These are phyloP conservation scores for Ceratobasidium sp. DNA, from an alignment of 1,284 basidiomycete species.

Conservation along the genomic window DNA sequence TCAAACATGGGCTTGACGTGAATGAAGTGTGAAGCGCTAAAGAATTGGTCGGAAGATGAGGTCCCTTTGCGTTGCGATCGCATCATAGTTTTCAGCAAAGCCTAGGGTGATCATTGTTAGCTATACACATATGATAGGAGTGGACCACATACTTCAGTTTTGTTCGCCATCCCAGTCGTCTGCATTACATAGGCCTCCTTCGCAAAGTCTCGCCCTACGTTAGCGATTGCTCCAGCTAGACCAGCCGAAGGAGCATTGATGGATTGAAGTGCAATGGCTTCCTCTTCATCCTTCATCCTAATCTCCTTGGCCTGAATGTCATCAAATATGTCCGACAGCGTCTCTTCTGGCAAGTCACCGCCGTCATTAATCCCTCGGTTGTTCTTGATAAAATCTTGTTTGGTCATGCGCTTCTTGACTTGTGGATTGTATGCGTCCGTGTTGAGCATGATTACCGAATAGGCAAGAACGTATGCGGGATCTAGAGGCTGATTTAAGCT, in stretches of 20 bases:
- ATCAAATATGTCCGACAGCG: slow-evolving; percentile 81
- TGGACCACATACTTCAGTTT: slow-evolving; percentile 78
- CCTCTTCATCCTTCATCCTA: slow-evolving; percentile 96
- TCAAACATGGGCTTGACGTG: slow-evolving; percentile 98
- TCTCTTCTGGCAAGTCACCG: slow-evolving; percentile 85
- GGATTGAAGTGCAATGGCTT: slow-evolving; percentile 60
- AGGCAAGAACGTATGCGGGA: slow-evolving; percentile 92
- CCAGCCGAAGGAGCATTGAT: slow-evolving; percentile 70
- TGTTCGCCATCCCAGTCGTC: slow-evolving; percentile 93
- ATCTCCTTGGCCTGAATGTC: slow-evolving; percentile 93
- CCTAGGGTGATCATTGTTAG: slow-evolving; percentile 59
- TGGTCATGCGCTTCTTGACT: slow-evolving; percentile 92
- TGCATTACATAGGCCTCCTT: slow-evolving; percentile 94
- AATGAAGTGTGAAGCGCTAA: slow-evolving; percentile 92
- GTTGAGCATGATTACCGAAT: slow-evolving; percentile 93
- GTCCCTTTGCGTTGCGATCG: slow-evolving; percentile 80
- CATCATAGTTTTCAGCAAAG: slow-evolving; percentile 89
- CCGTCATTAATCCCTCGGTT: slow-evolving; percentile 95
- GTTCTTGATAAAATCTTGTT: slow-evolving; percentile 88
- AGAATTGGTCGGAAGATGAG: slow-evolving; percentile 83
- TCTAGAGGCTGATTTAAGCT: slow-evolving; percentile 61
- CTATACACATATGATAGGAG: not conserved
- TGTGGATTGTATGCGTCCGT: slow-evolving; percentile 96
- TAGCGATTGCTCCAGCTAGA: slow-evolving; percentile 81
- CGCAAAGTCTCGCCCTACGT: slow-evolving; percentile 91